Evolutionary conservation across 2,329 filamentous ascomycete species (phyloP).

Genomic region (Epichloe gansuensis): DNA sequence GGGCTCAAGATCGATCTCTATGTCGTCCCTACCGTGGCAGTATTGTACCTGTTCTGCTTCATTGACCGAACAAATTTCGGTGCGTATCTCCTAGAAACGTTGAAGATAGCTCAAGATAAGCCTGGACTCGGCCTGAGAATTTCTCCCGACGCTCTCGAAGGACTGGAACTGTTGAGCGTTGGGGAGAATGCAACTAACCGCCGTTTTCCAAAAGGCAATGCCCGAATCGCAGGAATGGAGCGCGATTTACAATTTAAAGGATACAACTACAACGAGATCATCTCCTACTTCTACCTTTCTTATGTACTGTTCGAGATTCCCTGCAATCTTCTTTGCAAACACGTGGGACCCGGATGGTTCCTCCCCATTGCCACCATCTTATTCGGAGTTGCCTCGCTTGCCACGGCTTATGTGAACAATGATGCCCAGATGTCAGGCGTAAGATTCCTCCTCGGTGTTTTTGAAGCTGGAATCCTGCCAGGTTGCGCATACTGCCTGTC

Average conservation of each 20-base stretch:
- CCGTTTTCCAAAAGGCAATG: slow-evolving; percentile 41
- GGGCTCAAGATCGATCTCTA: slow-evolving; percentile 53
- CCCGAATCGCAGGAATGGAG: slow-evolving; percentile 52
- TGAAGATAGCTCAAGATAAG: not conserved
- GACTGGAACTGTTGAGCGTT: not conserved
- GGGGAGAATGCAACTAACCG: not conserved
- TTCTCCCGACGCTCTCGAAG: not conserved
- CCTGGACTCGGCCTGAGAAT: no score
- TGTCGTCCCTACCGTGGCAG: slow-evolving; percentile 51
- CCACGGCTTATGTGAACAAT: slow-evolving; percentile 51
- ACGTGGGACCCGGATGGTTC: slow-evolving; percentile 60
- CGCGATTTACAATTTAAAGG: slow-evolving; percentile 44
- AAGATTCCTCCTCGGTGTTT: slow-evolving; percentile 54
- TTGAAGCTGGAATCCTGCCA: slow-evolving; percentile 63
- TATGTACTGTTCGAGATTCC: slow-evolving; percentile 67
- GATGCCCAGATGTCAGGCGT: slow-evolving; percentile 42
- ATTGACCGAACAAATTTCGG: slow-evolving; percentile 66
- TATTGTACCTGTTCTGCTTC: slow-evolving; percentile 62
- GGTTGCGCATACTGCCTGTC: slow-evolving; percentile 64
- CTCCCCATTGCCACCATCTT: slow-evolving; percentile 48
- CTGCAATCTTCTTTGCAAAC: slow-evolving; percentile 56
- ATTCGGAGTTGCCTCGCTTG: slow-evolving; percentile 52
- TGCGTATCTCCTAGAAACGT: slow-evolving; percentile 17
- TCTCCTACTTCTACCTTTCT: slow-evolving; percentile 59
- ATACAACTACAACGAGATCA: slow-evolving; percentile 57